Evolutionary conservation across 495 filamentous ascomycete genomes (phyloP).

Genomic region (Bacidia rubella): DNA sequence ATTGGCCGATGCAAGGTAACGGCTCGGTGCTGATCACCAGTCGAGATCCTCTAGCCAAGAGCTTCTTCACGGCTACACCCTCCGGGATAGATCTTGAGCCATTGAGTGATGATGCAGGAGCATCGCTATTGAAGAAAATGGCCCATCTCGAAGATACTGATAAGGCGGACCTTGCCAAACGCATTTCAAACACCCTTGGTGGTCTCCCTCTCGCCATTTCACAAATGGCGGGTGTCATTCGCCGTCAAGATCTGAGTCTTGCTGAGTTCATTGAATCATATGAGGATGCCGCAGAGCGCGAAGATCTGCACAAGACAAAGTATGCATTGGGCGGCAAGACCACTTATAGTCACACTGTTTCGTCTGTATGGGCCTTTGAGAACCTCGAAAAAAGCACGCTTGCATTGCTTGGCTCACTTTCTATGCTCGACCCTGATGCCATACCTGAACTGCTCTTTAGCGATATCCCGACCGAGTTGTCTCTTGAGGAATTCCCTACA

Average conservation of each 20-base stretch:
- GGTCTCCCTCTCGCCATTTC: conserved; percentile 29
- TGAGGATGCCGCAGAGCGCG: conserved; percentile 8
- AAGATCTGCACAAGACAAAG: conserved; percentile 16
- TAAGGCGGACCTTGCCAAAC: conserved; percentile 5
- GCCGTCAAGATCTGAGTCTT: conserved; percentile 18
- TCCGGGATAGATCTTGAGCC: conserved; percentile 11
- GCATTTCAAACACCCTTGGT: conserved; percentile 18
- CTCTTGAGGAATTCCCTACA: conserved; percentile 3
- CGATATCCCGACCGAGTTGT: background rate
- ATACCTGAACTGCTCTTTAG: conserved; percentile 22
- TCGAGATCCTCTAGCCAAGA: conserved; percentile 19
- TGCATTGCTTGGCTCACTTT: conserved; percentile 18
- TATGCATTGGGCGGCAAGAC: conserved; percentile 9
- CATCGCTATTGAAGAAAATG: conserved; percentile 15
- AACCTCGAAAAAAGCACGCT: conserved; percentile 20
- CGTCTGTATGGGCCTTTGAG: conserved; percentile 29
- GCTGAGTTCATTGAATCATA: conserved; percentile 22
- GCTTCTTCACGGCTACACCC: background rate
- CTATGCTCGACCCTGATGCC: conserved; percentile 24
- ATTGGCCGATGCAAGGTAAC: conserved; percentile 21
- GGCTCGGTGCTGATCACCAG: conserved; percentile 29
- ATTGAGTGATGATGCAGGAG: conserved; percentile 13
- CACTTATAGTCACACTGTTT: conserved; percentile 21
- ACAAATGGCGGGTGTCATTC: conserved; percentile 30
- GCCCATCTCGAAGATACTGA: background rate